Evolutionary conservation across 164 flowering plant genomes (phyloP).

Genomic region (Aristolochia contorta): DNA sequence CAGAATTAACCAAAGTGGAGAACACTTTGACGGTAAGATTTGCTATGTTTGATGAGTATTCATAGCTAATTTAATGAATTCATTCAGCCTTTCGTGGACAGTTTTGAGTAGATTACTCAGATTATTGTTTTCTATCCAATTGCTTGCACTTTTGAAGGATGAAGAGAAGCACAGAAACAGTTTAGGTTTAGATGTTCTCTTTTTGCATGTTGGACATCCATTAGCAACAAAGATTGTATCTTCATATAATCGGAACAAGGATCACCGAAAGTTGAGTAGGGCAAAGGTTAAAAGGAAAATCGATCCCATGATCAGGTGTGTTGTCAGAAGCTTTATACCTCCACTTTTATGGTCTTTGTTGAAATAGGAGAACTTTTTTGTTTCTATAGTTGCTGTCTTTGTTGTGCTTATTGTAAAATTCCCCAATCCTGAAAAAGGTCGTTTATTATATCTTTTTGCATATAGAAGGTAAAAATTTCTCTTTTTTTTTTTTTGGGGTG

Average conservation of each 20-base stretch:
- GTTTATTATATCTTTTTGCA: too few species aligned
- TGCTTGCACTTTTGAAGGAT: conserved; percentile 22
- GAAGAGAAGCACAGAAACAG: conserved; percentile 39
- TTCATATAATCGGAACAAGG: conserved; percentile 15
- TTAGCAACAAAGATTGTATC: conserved; percentile 22
- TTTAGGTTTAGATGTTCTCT: conserved; percentile 28
- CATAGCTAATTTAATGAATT: background rate
- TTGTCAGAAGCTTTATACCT: background rate
- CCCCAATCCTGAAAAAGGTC: too few species aligned
- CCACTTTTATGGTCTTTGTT: background rate
- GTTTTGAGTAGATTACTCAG: conserved; percentile 2
- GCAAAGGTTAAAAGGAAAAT: conserved; percentile 25
- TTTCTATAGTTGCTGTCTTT: background rate
- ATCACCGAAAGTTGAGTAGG: conserved; percentile 20
- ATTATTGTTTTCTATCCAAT: background rate
- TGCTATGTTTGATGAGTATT: background rate
- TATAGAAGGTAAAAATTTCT: too few species aligned
- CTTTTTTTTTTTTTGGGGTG: too few species aligned
- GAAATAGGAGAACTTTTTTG: background rate
- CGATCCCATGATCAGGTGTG: conserved; percentile 32
- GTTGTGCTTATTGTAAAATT: too few species aligned
- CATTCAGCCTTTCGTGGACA: background rate
- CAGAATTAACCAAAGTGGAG: conserved; percentile 40
- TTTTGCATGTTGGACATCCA: conserved; percentile 30
- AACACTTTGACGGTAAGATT: conserved; percentile 33